These are phyloP conservation scores for Trichoderma breve DNA, from an alignment of 2,329 filamentous ascomycete genomes.

Conservation along the genomic window DNA sequence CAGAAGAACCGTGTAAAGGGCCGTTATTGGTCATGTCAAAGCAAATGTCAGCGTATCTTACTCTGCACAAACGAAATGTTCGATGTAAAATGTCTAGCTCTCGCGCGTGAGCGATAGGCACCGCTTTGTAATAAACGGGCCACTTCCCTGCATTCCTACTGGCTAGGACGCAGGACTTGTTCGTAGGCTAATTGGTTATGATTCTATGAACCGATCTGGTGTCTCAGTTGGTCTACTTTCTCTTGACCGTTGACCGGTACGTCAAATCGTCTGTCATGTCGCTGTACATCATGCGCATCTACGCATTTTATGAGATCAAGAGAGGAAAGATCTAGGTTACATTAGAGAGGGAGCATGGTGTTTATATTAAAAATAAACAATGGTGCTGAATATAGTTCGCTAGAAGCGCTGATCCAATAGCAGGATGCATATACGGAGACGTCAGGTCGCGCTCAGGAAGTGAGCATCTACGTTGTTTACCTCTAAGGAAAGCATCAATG, in stretches of 20 bases:
- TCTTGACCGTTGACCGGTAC: neutral
- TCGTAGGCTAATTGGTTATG: neutral
- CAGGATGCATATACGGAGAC: neutral
- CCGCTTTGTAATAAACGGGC: neutral
- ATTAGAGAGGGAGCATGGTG: neutral
- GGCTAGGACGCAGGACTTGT: neutral
- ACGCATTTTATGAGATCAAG: neutral
- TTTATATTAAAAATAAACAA: neutral
- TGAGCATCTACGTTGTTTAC: neutral
- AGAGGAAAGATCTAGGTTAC: neutral
- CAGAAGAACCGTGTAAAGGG: neutral
- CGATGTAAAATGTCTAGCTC: neutral
- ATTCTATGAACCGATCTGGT: neutral
- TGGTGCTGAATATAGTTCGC: neutral
- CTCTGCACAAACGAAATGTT: neutral
- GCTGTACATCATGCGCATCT: neutral
- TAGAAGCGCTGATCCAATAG: no score
- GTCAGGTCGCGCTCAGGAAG: neutral
- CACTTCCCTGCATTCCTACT: neutral
- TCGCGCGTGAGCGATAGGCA: neutral
- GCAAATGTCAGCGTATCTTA: neutral
- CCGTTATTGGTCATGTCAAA: neutral
- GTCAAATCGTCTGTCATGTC: neutral
- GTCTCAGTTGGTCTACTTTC: neutral
- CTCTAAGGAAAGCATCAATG: neutral